Evolutionary conservation across 768 basidiomycete species (phyloP), one percentile per base, ranked within the genome.

Genomic region (Rhizopogon vesiculosus): DNA sequence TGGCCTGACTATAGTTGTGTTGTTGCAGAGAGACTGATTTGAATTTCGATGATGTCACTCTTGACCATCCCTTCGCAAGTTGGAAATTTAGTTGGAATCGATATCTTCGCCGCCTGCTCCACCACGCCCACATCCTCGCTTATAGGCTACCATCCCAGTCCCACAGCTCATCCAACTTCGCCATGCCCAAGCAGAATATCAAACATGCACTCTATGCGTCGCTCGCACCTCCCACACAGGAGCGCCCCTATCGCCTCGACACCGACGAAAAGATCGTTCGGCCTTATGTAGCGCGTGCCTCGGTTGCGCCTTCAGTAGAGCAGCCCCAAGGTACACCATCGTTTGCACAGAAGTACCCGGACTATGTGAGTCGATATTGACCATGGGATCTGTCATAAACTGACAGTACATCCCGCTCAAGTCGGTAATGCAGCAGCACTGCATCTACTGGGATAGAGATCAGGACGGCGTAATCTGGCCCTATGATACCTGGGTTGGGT

Each of bases 381-480:
- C 9, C 28, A n/a, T 22, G 31, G n/a, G 9, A 25, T 10, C 19
- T 41, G 9, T 3, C 45, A 42, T 42, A 45, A 12, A 46, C 15
- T 33, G 31, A 33, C 31, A 10, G 42, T 15, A 53, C 28, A 16
- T 22, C 42, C 13, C 22, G 22, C n/a, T 46, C 12, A 45, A 73
- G 64, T 71, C 74, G 12, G 74, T 74, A 38, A 64, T 76, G 54
- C 73, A 77, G 56, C 73, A 76, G 45, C 76, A 77, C 56, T 69
- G 68, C 60, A 19, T 64, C 25, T 77, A 74, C 58, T 77, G 75
- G 66, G 76, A 78, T 52, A 60, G 55, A 7, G 72, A 77, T 57
- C 31, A 56, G 3, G 78, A 80, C 52, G 75, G 76, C 2, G 55
- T 78, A 44, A 73, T 80, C 50, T 78, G 74, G 73, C 78, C 77